phyloP scores from a whole-genome alignment of 139 green algal genomes.

The Chlamydomonas eustigma region DNA sequence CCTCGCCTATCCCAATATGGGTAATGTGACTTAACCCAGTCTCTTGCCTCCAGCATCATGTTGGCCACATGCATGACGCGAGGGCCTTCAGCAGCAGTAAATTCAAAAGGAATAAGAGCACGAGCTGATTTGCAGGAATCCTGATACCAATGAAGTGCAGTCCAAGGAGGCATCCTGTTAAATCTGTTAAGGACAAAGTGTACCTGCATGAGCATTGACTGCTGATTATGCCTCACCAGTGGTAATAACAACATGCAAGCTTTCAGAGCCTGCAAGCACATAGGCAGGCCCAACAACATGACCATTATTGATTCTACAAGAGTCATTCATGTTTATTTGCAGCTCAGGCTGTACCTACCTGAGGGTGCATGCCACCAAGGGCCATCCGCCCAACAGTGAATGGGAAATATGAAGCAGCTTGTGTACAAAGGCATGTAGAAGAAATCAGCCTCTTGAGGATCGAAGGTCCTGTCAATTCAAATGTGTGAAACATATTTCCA shows the following conservation, averaged over 20 bases:
- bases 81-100: slow-evolving; percentile 9
- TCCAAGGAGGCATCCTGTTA: no score
- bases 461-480: slow-evolving; percentile 27
- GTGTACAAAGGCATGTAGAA: slow-evolving; percentile 45
- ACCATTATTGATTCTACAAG: no score
- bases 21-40: slow-evolving; percentile 44
- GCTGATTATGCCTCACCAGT: no score
- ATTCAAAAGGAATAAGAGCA: background rate
- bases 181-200: no score
- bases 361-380: slow-evolving; percentile 24
- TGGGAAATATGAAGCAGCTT: slow-evolving; percentile 40
- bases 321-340: no score
- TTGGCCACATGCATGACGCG: slow-evolving; percentile 49
- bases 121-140: no score
- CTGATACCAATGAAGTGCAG: no score
- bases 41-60: slow-evolving; percentile 43
- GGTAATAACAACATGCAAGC: no score
- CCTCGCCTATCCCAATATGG: slow-evolving; percentile 42
- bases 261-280: no score
- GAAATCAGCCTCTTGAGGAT: slow-evolving; percentile 49
- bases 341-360: background rate
- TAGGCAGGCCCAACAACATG: no score
- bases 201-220: no score
- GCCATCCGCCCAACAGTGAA: slow-evolving; percentile 40
- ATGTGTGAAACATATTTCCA: no score